Conservation (phyloP, 2,329 filamentous ascomycete species). For the Aureobasidium vineae region DNA sequence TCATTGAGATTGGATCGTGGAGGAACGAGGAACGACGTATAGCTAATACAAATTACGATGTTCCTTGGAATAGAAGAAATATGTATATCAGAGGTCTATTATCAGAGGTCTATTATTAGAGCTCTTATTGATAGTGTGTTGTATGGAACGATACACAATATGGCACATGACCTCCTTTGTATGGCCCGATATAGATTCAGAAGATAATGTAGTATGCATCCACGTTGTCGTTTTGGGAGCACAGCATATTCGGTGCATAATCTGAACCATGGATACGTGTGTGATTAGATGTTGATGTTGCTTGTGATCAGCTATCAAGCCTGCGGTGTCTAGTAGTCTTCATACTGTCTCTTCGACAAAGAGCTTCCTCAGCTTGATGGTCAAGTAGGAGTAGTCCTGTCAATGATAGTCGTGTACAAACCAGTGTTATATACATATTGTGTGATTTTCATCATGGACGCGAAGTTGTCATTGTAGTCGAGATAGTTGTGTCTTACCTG, state of each 20-base stretch:
- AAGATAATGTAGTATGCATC: not conserved
- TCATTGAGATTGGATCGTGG: not conserved
- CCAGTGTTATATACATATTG: not conserved
- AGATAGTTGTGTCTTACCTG: not conserved
- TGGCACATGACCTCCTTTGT: not conserved
- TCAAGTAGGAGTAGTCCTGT: not conserved
- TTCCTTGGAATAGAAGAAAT: not conserved
- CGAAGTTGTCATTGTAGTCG: not conserved
- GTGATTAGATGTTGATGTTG: not conserved
- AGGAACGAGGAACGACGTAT: not conserved
- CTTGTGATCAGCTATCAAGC: not conserved
- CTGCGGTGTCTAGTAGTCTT: not conserved
- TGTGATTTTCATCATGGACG: not conserved
- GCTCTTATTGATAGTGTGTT: not conserved
- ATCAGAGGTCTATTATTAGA: not conserved
- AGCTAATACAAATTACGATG: no score
- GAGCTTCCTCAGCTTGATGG: not conserved
- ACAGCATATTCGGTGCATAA: not conserved
- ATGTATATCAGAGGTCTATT: not conserved
- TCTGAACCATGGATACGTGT: not conserved
- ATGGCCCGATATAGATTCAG: no score
- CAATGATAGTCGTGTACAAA: not conserved
- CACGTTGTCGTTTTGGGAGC: not conserved
- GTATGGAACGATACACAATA: not conserved
- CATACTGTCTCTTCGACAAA: not conserved